phyloP scores from a whole-genome alignment of 208 protist species.

The Herpetomonas samuelpessoai region DNA sequence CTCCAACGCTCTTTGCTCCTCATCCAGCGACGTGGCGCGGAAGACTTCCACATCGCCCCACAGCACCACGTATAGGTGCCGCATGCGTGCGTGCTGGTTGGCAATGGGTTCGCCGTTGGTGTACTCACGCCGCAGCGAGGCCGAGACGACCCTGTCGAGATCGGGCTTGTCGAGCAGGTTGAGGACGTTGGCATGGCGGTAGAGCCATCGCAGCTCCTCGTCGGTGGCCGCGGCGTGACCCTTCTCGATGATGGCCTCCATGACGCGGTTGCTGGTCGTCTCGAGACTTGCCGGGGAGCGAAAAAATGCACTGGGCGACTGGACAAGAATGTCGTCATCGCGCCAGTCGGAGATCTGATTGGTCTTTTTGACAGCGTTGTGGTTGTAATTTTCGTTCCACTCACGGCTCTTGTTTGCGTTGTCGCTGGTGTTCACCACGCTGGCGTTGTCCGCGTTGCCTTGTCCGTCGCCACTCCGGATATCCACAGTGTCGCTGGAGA shows the following conservation, averaged over 20 bases:
- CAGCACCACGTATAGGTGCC: conserved; percentile 65
- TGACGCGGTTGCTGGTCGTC: conserved; percentile 40
- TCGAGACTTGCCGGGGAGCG: conserved; percentile 18
- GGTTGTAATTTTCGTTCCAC: conserved; percentile 1
- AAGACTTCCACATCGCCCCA: conserved; percentile 81
- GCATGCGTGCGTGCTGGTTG: conserved; percentile 14
- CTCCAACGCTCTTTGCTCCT: conserved; percentile 25
- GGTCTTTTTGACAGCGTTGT: conserved; percentile 1
- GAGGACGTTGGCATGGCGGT: conserved; percentile 51
- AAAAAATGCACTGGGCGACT: conserved; percentile 42
- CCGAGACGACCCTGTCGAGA: conserved; percentile 25
- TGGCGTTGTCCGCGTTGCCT: conserved; percentile 5
- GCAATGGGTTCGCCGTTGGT: conserved; percentile 53
- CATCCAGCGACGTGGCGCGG: conserved; percentile 22
- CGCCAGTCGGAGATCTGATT: conserved; percentile 30
- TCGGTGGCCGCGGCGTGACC: conserved; percentile 39
- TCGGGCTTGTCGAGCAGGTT: conserved; percentile 45
- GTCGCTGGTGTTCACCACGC: conserved; percentile 6
- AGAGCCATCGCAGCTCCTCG: conserved; percentile 54
- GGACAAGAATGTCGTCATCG: conserved; percentile 41
- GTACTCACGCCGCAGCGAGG: conserved; percentile 73
- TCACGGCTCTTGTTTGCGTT: conserved; percentile 12
- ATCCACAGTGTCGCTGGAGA: background rate
- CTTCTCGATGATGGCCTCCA: conserved; percentile 45
- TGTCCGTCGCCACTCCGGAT: background rate